These are phyloP conservation scores for Zizania palustris DNA, from an alignment of 202 grass and related monocot genomes.

Conservation along the genomic window DNA sequence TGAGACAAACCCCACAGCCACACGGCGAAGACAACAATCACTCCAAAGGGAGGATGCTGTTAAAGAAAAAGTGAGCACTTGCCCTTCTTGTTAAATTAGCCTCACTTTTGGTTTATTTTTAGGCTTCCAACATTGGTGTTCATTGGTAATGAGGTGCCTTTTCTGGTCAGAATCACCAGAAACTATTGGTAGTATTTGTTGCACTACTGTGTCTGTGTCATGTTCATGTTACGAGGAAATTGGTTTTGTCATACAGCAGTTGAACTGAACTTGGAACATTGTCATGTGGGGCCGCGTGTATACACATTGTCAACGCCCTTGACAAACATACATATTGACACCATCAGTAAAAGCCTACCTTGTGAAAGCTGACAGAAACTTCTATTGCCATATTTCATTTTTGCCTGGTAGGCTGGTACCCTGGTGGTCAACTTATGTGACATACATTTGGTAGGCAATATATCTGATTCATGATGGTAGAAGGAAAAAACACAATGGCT, in stretches of 20 bases:
- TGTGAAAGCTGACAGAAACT: background rate
- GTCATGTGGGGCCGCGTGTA: no score
- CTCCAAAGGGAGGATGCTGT: conserved; percentile 61
- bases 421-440: background rate
- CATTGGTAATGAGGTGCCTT: background rate
- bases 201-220: conserved; percentile 6
- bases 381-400: background rate
- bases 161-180: background rate
- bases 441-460: background rate
- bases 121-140: background rate
- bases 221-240: conserved; percentile 12
- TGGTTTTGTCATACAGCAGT: background rate
- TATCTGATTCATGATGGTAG: background rate
- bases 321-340: conserved; percentile 17
- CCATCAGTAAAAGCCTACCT: background rate
- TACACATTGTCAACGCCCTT: no score
- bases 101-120: conserved; percentile 18
- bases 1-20: conserved; percentile 50
- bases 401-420: background rate
- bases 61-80: conserved; percentile 73
- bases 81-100: conserved; percentile 14
- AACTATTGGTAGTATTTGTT: conserved; percentile 13
- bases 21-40: conserved; percentile 53
- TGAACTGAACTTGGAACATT: background rate
- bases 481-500: background rate